phyloP scores from a whole-genome alignment of 148 eudicot species.

The Nepenthes gracilis region DNA sequence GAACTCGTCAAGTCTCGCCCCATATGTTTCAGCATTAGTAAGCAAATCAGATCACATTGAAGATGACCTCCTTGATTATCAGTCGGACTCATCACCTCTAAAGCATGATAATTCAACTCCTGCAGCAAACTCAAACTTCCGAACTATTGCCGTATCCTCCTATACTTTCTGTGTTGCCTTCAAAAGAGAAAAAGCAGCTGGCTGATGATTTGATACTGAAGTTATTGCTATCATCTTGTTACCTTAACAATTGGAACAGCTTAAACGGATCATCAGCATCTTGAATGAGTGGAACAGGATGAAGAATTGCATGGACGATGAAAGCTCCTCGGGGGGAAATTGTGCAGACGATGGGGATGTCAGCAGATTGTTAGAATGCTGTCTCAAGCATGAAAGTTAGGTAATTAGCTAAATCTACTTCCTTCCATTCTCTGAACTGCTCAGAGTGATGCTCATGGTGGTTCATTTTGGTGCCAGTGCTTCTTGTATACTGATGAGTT shows the following conservation, averaged over 20 bases:
- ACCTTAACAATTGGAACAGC: constrained; percentile 41
- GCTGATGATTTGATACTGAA: neutral
- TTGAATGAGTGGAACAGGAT: constrained; percentile 40
- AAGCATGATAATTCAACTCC: constrained; percentile 13
- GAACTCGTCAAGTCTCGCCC: constrained; percentile 34
- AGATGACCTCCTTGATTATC: constrained; percentile 59
- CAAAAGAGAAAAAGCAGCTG: neutral
- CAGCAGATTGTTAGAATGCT: constrained; percentile 44
- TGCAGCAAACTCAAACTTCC: constrained; percentile 19
- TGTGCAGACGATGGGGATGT: constrained; percentile 34
- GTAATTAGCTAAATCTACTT: constrained; percentile 4
- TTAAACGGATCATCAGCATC: constrained; percentile 42
- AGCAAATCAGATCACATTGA: constrained; percentile 61
- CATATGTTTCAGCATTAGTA: constrained; percentile 37
- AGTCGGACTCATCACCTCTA: constrained; percentile 20
- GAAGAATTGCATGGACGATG: constrained; percentile 21
- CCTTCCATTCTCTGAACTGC: no score
- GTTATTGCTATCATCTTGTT: constrained; percentile 8
- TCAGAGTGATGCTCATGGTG: no score
- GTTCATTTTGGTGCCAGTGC: no score
- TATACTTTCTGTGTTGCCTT: neutral
- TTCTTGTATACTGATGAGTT: no score
- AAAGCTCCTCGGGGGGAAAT: constrained; percentile 11
- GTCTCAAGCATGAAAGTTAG: constrained; percentile 33
- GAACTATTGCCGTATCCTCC: constrained; percentile 71